Evolutionary conservation across 768 basidiomycete genomes (phyloP).

Genomic region (Rhodotorula graminis): DNA sequence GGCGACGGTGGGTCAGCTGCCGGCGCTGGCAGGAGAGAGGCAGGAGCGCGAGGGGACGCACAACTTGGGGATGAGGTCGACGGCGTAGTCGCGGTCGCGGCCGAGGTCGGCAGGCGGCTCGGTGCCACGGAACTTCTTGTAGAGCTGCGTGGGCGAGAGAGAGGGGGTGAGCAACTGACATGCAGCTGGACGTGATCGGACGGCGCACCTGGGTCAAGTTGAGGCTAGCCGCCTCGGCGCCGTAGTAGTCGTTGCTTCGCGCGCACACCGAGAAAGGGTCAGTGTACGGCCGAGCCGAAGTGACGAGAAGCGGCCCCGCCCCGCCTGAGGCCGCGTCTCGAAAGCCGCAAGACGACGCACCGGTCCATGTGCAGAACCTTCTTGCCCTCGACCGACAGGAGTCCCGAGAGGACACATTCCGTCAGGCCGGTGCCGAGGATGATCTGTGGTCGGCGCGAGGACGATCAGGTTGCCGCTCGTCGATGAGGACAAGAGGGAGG

Average conservation of each 20-base stretch:
- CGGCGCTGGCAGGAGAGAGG: neutral
- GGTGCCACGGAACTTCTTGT: conserved; percentile 86
- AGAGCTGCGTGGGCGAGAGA: conserved; percentile 58
- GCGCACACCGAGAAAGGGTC: conserved; percentile 1
- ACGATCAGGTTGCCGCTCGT: neutral
- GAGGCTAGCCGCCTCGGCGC: conserved; percentile 91
- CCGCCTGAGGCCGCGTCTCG: no score
- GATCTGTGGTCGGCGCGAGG: conserved; percentile 48
- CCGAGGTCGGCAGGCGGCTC: conserved; percentile 76
- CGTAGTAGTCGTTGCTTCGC: conserved; percentile 86
- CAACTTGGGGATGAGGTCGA: conserved; percentile 97
- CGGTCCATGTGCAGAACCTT: conserved; percentile 99
- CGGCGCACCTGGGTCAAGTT: conserved; percentile 82
- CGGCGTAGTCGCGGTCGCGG: conserved; percentile 93
- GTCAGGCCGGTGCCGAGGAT: conserved; percentile 95
- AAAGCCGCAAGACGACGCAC: conserved; percentile 13
- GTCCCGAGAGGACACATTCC: conserved; percentile 95
- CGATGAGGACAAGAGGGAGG: no score
- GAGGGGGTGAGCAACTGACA: no score
- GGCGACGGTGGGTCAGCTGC: neutral
- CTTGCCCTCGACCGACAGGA: conserved; percentile 98
- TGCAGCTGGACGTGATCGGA: no score
- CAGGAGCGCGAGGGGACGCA: neutral
- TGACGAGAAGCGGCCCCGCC: no score
- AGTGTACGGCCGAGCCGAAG: no score